Percentiles rank a stretch among this genome's conserved stretches.
phyloP scores from a whole-genome alignment of 2,329 filamentous ascomycete species.

The Alternaria panax region DNA sequence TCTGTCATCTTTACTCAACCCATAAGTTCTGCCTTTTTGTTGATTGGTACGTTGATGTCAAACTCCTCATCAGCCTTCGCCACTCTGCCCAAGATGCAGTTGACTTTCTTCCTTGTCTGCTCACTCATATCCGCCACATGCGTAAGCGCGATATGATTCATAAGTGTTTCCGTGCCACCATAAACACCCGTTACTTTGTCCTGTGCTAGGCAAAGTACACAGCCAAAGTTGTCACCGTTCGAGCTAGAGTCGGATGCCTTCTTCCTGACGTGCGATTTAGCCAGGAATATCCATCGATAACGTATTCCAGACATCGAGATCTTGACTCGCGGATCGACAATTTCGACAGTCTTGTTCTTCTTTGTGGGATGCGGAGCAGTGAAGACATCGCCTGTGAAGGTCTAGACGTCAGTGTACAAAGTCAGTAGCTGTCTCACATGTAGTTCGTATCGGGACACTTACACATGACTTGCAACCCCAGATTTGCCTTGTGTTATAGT shows the following conservation, averaged over 20 bases:
- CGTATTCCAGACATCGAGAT: conserved; percentile 37
- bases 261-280: conserved; percentile 45
- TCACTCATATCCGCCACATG: conserved; percentile 44
- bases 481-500: conserved; percentile 44
- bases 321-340: conserved; percentile 41
- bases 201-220: conserved; percentile 46
- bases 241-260: conserved; percentile 12
- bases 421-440: neutral
- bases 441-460: neutral
- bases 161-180: conserved; percentile 49
- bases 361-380: conserved; percentile 30
- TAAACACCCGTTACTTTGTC: conserved; percentile 44
- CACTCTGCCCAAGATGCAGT: conserved; percentile 47
- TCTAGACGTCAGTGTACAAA: neutral
- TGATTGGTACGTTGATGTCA: conserved; percentile 49
- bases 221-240: conserved; percentile 43
- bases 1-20: neutral
- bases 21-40: conserved; percentile 16
- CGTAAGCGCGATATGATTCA: conserved; percentile 49
- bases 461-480: conserved; percentile 48
- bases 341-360: conserved; percentile 36
- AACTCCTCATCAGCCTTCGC: conserved; percentile 44
- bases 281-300: conserved; percentile 52
- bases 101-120: conserved; percentile 39
- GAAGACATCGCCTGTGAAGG: conserved; percentile 44